Conservation (phyloP, 495 filamentous ascomycete genomes). For the Aspergillus hancockii region DNA sequence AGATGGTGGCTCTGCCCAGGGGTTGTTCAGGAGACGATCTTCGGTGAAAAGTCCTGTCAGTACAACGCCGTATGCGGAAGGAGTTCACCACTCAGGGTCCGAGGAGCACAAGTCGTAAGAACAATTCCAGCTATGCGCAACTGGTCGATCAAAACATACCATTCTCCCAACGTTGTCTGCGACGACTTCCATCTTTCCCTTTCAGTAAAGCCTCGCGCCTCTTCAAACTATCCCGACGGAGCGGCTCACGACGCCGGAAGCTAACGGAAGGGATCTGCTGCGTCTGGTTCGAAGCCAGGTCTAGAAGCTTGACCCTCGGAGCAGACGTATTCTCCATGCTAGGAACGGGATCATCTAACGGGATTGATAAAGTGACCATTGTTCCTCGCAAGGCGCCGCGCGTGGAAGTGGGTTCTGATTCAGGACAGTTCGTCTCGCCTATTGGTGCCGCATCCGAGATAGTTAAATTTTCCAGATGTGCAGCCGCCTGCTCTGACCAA, state of each 20-base stretch:
- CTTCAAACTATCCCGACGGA: constrained; percentile 62
- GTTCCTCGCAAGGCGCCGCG: constrained; percentile 37
- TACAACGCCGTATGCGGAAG: neutral
- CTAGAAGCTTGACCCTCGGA: constrained; percentile 26
- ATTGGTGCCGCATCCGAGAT: constrained; percentile 34
- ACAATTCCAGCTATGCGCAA: neutral
- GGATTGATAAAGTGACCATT: constrained; percentile 48
- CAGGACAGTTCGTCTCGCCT: constrained; percentile 12
- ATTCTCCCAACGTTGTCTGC: constrained; percentile 92
- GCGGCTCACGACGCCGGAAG: constrained; percentile 47
- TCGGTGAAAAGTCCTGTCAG: constrained; percentile 22
- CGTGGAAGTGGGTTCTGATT: constrained; percentile 23
- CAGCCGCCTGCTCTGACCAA: constrained; percentile 53
- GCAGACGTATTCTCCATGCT: constrained; percentile 15
- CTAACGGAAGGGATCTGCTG: constrained; percentile 30
- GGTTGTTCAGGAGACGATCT: constrained; percentile 87
- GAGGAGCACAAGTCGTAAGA: neutral
- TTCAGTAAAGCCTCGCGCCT: constrained; percentile 79
- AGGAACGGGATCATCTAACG: constrained; percentile 47
- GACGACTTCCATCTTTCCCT: constrained; percentile 88
- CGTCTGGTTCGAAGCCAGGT: constrained; percentile 17
- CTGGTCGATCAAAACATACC: constrained; percentile 53
- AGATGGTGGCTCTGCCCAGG: constrained; percentile 78
- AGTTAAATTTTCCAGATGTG: constrained; percentile 43
- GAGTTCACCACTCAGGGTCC: neutral